Conservation (phyloP, 2,329 filamentous ascomycete genomes). For the Raffaelea arxii region DNA sequence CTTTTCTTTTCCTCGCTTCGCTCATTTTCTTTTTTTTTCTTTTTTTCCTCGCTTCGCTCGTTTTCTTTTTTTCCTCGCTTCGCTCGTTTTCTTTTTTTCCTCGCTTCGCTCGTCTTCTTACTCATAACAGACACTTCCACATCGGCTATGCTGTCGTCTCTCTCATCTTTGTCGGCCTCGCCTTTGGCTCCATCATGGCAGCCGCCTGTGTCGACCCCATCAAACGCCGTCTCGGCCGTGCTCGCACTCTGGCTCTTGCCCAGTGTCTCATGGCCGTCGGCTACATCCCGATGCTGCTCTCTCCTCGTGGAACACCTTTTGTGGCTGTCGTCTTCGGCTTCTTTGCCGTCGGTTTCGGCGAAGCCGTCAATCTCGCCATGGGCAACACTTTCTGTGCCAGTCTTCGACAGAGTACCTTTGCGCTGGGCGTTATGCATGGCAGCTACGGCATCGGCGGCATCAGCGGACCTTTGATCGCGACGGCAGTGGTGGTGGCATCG, state of each 20-base stretch:
- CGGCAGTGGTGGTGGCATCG: conserved; percentile 53
- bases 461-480: conserved; percentile 64
- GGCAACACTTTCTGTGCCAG: conserved; percentile 38
- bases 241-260: conserved; percentile 50
- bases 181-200: conserved; percentile 64
- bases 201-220: conserved; percentile 60
- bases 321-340: conserved; percentile 57
- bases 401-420: conserved; percentile 37
- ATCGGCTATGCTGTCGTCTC: conserved; percentile 74
- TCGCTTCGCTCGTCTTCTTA: not conserved
- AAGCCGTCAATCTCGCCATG: conserved; percentile 46
- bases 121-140: conserved; percentile 44
- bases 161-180: conserved; percentile 71
- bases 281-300: conserved; percentile 55
- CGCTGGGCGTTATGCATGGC: conserved; percentile 56
- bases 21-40: not conserved
- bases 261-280: conserved; percentile 47
- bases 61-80: not conserved
- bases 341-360: conserved; percentile 54
- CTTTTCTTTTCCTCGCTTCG: not conserved
- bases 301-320: conserved; percentile 61
- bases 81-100: not conserved
- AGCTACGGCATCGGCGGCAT: conserved; percentile 57
- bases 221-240: conserved; percentile 53
- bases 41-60: not conserved